phyloP scores from a whole-genome alignment of 176 grass and related monocot species.

The Phoenix dactylifera region DNA sequence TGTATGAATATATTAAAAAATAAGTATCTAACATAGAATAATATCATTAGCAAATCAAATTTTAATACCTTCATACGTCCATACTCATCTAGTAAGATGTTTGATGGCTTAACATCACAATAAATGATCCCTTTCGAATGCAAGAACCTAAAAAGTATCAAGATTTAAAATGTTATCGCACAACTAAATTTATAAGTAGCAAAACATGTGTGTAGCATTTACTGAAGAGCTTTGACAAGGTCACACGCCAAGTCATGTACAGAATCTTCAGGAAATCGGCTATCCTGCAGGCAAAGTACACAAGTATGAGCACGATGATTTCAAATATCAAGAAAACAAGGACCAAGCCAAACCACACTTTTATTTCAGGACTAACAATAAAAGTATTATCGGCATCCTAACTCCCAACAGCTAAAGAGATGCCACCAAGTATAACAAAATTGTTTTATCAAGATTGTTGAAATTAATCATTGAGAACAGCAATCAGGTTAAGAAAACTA shows the following conservation, averaged over 20 bases:
- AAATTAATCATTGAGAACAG: too few species aligned
- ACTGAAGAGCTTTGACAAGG: slow-evolving; percentile 87
- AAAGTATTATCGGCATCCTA: too few species aligned
- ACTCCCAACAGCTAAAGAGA: too few species aligned
- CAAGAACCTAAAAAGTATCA: slow-evolving; percentile 58
- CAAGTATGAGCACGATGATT: neutral
- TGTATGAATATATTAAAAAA: slow-evolving; percentile 1
- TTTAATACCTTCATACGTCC: slow-evolving; percentile 81
- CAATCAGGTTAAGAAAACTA: too few species aligned
- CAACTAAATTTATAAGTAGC: neutral
- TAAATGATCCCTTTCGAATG: slow-evolving; percentile 98
- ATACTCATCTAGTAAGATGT: slow-evolving; percentile 90
- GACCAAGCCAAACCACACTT: neutral
- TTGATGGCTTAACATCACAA: slow-evolving; percentile 97
- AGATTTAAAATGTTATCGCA: slow-evolving; percentile 14
- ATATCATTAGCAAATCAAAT: neutral
- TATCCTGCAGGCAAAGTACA: slow-evolving; percentile 36
- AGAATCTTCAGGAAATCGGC: slow-evolving; percentile 72
- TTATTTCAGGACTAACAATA: too few species aligned
- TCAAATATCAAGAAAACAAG: neutral
- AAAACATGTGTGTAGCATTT: slow-evolving; percentile 24
- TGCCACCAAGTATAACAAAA: too few species aligned
- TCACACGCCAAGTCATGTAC: slow-evolving; percentile 83
- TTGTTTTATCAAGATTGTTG: too few species aligned
- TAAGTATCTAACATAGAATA: neutral